These are phyloP conservation scores for Lyophyllum shimeji DNA, from an alignment of 768 basidiomycete genomes.

Conservation along the genomic window DNA sequence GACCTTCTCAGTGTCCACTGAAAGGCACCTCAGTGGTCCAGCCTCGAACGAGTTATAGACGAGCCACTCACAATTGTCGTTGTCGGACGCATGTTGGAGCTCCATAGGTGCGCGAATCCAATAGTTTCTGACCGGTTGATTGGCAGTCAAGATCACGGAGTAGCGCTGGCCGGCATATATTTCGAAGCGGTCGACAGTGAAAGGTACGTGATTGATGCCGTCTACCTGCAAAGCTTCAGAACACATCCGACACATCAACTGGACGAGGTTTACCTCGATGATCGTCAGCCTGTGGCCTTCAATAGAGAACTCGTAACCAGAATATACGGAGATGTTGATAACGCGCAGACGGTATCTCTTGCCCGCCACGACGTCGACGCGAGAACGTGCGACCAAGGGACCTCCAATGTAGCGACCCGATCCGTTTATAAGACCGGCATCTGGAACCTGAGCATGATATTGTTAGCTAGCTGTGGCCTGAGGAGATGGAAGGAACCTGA, in stretches of 20 bases:
- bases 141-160: constrained; percentile 36
- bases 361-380: constrained; percentile 37
- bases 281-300: constrained; percentile 24
- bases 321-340: constrained; percentile 35
- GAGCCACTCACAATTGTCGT: not conserved
- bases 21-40: too few species aligned
- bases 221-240: constrained; percentile 33
- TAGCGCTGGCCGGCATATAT: constrained; percentile 43
- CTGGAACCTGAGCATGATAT: constrained; percentile 1
- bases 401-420: constrained; percentile 39
- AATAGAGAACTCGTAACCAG: constrained; percentile 27
- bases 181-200: constrained; percentile 37
- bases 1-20: constrained; percentile 32
- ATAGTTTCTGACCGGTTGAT: constrained; percentile 43
- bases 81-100: constrained; percentile 25
- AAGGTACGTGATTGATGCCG: constrained; percentile 29
- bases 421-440: constrained; percentile 38
- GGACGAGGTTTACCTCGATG: not conserved
- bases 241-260: not conserved
- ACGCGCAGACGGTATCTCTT: constrained; percentile 49
- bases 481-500: not conserved
- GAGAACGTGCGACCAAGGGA: constrained; percentile 32
- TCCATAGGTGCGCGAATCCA: constrained; percentile 32
- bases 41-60: not conserved
- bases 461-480: constrained; percentile 1